Conservation (phyloP, 2,329 filamentous ascomycete species). For the Sclerotinia borealis region DNA sequence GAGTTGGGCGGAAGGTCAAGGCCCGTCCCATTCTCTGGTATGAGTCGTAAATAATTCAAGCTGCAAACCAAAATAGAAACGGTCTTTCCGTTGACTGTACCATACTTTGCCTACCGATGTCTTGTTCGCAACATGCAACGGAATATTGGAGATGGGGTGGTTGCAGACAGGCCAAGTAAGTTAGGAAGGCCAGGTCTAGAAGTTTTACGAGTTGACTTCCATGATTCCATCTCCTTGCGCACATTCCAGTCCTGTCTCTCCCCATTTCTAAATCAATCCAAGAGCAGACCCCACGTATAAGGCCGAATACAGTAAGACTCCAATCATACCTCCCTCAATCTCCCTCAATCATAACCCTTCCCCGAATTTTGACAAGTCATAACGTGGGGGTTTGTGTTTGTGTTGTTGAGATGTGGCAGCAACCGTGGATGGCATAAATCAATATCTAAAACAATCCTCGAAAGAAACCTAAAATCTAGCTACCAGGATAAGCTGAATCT, state of each 20-base stretch:
- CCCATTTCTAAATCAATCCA: not conserved
- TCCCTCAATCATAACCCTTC: not conserved
- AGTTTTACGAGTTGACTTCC: not conserved
- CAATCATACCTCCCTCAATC: not conserved
- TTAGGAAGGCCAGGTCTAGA: not conserved
- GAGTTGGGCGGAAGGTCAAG: constrained; percentile 15
- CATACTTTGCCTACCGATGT: not conserved
- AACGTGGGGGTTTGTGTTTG: constrained; percentile 6
- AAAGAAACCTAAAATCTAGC: not conserved
- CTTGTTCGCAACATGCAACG: not conserved
- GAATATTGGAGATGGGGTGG: not conserved
- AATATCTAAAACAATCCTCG: not conserved
- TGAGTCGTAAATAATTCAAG: not conserved
- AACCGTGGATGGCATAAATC: not conserved
- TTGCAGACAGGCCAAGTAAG: not conserved
- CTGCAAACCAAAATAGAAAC: constrained; percentile 8
- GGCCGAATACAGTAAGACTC: constrained; percentile 3
- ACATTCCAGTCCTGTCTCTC: constrained; percentile 6
- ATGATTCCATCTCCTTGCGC: not conserved
- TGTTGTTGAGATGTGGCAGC: constrained; percentile 1
- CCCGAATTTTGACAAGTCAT: constrained; percentile 2
- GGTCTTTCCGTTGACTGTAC: not conserved
- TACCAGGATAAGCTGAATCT: not conserved
- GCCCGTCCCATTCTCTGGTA: constrained; percentile 12
- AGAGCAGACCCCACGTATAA: not conserved